phyloP scores from a whole-genome alignment of 202 grass and related monocot genomes.

The Setaria italica region DNA sequence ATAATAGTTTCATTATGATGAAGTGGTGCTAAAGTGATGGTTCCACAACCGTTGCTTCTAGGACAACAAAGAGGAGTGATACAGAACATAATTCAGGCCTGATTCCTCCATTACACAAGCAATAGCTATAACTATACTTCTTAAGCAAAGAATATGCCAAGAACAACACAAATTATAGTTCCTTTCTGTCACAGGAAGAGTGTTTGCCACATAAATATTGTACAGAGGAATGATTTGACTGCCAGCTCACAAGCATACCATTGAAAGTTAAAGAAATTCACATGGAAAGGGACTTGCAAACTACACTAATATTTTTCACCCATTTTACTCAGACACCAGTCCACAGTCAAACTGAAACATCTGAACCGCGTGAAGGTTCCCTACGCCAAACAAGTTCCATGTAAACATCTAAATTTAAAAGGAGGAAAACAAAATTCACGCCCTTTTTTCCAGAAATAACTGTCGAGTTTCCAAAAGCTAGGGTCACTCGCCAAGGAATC shows the following conservation, averaged over 20 bases:
- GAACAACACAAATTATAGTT: conserved; percentile 26
- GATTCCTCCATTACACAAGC: conserved; percentile 44
- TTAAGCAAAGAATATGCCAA: conserved; percentile 40
- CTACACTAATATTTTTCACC: conserved; percentile 41
- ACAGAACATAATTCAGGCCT: conserved; percentile 34
- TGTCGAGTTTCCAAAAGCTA: neutral
- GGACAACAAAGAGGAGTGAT: conserved; percentile 30
- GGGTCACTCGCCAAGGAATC: neutral
- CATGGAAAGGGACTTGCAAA: conserved; percentile 55
- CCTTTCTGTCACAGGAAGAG: conserved; percentile 46
- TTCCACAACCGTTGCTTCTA: conserved; percentile 47
- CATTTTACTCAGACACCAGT: conserved; percentile 45
- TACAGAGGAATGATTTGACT: conserved; percentile 39
- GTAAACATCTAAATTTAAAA: conserved; percentile 24
- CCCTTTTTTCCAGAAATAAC: neutral
- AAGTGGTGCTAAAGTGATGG: conserved; percentile 52
- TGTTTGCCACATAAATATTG: conserved; percentile 32
- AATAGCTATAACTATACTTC: conserved; percentile 37
- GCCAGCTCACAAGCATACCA: conserved; percentile 41
- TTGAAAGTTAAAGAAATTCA: conserved; percentile 37
- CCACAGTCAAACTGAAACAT: conserved; percentile 43
- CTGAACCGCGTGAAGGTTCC: conserved; percentile 18
- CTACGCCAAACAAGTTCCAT: conserved; percentile 1
- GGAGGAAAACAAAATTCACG: neutral
- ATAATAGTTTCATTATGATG: conserved; percentile 52